These are phyloP conservation scores for Ganoderma lingzhi DNA, from an alignment of 1,284 basidiomycete genomes.

Conservation along the genomic window DNA sequence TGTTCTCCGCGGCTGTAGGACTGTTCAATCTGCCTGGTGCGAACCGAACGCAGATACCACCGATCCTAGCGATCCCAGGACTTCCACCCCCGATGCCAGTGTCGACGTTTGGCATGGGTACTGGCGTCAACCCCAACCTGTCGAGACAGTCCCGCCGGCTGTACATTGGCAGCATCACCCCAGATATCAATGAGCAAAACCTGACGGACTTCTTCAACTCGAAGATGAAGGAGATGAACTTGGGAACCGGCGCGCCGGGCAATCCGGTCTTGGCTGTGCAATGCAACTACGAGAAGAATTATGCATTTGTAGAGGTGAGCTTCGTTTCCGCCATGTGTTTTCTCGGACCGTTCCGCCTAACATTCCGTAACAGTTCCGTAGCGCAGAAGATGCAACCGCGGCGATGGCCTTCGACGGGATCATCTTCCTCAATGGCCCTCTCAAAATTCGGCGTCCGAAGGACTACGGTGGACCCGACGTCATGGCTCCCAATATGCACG, in stretches of 20 bases:
- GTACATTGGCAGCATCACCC: slow-evolving; percentile 95
- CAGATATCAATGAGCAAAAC: slow-evolving; percentile 90
- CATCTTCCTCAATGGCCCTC: slow-evolving; percentile 89
- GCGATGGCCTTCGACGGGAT: slow-evolving; percentile 98
- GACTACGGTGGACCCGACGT: slow-evolving; percentile 87
- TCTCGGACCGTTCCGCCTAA: slow-evolving; percentile 23
- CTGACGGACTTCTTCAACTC: slow-evolving; percentile 93
- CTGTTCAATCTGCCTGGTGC: slow-evolving; percentile 94
- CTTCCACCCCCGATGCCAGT: slow-evolving; percentile 85
- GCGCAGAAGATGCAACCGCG: slow-evolving; percentile 94
- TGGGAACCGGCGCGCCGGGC: slow-evolving; percentile 84
- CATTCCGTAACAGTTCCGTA: slow-evolving; percentile 81
- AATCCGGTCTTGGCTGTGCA: slow-evolving; percentile 94
- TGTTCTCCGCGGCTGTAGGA: slow-evolving; percentile 53
- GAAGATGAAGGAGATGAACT: slow-evolving; percentile 93
- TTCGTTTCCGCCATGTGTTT: slow-evolving; percentile 12
- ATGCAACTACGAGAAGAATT: slow-evolving; percentile 98
- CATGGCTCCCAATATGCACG: slow-evolving; percentile 74
- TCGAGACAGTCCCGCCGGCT: slow-evolving; percentile 94
- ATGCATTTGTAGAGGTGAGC: slow-evolving; percentile 93
- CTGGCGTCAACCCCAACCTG: slow-evolving; percentile 83
- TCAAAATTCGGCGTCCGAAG: slow-evolving; percentile 97
- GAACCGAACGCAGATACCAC: slow-evolving; percentile 86
- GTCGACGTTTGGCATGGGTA: slow-evolving; percentile 84
- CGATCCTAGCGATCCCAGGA: slow-evolving; percentile 80